Base-by-base conservation (phyloP, 2,329 filamentous ascomycete species). In the Chaetomiaceae sp. region DNA sequence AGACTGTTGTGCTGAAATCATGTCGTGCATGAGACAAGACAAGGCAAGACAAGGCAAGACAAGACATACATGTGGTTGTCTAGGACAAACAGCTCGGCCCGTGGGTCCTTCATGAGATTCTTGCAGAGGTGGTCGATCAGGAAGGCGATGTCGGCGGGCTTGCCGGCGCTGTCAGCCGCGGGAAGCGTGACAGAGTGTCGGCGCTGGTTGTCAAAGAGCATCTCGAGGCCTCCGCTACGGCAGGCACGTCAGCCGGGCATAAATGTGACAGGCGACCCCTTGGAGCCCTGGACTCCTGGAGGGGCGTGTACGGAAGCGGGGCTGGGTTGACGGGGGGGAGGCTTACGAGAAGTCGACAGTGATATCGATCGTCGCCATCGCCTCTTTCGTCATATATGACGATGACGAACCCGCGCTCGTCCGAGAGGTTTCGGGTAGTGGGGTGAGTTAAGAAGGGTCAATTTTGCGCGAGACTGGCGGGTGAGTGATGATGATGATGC, bases 21-120 rank as follows among this genome's bases (percentile, higher is more conserved):
- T n/a, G n/a, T n/a, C 25, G 46, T 53, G 53, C 4, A 30, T 50
- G 36, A 41, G 55, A 37, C 42, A 38, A 34, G 13, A 27, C 18
- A 41, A 44, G 14, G 27, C n/a, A 32, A 42, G 20, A 47, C n/a
- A 20, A 13, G 25, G 34, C 33, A n/a, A n/a, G 10, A 29, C 37
- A 51, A 54, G 48, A 82, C 90, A 68, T 82, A 96, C 92, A 97
- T 86, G 64, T 90, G 85, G 63, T 80, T 84, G 59, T 96, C 89
- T 20, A 96, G 77, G 30, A 97, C 84, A 66, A 99, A 97, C 53
- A 97, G 77, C 53, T 97, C 92, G 67, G 87, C 88, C 53, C 92
- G 80, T 21, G 79, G 78, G 69, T 96, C 91, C 62, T 85, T 87
- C 89, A 97, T 95, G 50, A 89, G 72, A 61, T 91, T 79, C 32